Conservation (phyloP, 805 yeast species). For the Huiozyma sinensis region DNA sequence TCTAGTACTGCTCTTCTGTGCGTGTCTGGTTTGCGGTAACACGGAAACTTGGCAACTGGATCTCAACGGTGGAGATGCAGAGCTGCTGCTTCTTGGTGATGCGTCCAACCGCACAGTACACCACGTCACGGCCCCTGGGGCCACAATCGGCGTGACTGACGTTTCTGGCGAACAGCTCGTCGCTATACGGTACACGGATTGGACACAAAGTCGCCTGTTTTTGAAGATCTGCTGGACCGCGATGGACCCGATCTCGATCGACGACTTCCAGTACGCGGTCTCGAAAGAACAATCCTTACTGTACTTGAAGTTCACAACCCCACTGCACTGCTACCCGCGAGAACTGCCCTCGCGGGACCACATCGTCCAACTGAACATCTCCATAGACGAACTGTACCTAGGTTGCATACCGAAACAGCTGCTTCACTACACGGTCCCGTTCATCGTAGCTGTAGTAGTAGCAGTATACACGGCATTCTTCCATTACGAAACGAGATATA, state of each 20-base stretch:
- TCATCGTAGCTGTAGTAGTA: not conserved
- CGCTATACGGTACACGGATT: not conserved
- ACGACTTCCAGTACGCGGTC: not conserved
- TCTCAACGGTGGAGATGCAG: too few relatives aligned
- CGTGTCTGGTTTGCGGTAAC: too few relatives aligned
- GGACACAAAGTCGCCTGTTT: not conserved
- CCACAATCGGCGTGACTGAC: not conserved
- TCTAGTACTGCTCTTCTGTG: too few relatives aligned
- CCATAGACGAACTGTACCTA: conserved; percentile 9
- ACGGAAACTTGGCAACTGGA: too few relatives aligned
- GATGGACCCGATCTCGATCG: conserved; percentile 17
- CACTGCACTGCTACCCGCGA: not conserved
- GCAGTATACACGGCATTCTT: not conserved
- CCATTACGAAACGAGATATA: not conserved
- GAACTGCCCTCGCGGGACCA: not conserved
- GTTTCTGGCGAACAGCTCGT: not conserved
- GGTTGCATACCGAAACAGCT: conserved; percentile 4
- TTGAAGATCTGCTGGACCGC: conserved; percentile 27
- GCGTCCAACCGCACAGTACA: too few relatives aligned
- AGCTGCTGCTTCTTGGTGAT: too few relatives aligned
- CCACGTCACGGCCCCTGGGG: not conserved
- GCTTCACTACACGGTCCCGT: not conserved
- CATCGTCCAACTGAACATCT: conserved; percentile 2
- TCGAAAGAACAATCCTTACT: not conserved
- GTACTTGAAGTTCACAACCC: not conserved